These are phyloP conservation scores for Thyridium curvatum DNA, from an alignment of 2,329 filamentous ascomycete genomes.

Conservation along the genomic window DNA sequence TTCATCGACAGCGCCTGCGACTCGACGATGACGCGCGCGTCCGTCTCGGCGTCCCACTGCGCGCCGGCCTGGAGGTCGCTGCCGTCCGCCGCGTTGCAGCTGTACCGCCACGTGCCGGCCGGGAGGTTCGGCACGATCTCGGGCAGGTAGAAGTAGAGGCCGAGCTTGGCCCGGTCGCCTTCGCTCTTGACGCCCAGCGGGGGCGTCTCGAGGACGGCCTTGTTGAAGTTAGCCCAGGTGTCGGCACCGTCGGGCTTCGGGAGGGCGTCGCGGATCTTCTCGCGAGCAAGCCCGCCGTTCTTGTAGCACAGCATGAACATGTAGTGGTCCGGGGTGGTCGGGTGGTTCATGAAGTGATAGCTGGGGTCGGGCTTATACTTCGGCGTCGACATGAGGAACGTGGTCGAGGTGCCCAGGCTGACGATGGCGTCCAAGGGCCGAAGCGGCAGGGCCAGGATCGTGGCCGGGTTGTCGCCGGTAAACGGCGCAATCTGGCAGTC, in stretches of 20 bases:
- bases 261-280: constrained; percentile 79
- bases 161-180: constrained; percentile 66
- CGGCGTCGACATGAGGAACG: constrained; percentile 96
- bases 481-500: constrained; percentile 78
- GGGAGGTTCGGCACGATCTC: constrained; percentile 93
- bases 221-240: constrained; percentile 78
- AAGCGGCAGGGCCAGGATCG: constrained; percentile 85
- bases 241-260: constrained; percentile 46
- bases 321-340: constrained; percentile 81
- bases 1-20: constrained; percentile 91
- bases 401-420: constrained; percentile 89
- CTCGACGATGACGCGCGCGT: constrained; percentile 84
- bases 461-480: constrained; percentile 94
- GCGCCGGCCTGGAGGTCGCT: constrained; percentile 31
- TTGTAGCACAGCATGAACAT: constrained; percentile 99
- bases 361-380: constrained; percentile 81
- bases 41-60: constrained; percentile 53
- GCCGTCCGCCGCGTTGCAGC: constrained; percentile 46
- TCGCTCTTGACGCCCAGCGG: constrained; percentile 56
- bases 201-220: constrained; percentile 59
- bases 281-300: constrained; percentile 89
- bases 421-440: constrained; percentile 89
- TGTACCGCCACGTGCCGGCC: constrained; percentile 82
- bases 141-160: constrained; percentile 89
- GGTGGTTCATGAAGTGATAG: constrained; percentile 98